These are phyloP conservation scores for Selenicereus undatus DNA, from an alignment of 148 eudicot genomes.

Conservation along the genomic window DNA sequence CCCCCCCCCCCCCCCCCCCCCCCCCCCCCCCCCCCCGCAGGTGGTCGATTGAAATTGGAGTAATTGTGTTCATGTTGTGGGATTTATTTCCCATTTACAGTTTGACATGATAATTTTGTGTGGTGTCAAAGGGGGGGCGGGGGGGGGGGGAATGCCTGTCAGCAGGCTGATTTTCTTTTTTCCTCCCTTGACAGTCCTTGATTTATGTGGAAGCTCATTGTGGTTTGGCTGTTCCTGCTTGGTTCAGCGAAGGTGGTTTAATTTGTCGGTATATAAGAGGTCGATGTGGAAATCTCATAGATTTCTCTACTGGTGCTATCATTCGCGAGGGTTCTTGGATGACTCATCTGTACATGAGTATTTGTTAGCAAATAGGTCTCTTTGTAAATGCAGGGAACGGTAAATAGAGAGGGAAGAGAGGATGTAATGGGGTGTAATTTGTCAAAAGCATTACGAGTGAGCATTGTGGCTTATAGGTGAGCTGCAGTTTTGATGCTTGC, in stretches of 20 bases:
- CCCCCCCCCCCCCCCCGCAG: too few relatives aligned
- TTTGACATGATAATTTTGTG: neutral
- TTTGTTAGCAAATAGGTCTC: conserved; percentile 5
- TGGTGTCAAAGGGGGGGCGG: neutral
- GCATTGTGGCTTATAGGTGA: conserved; percentile 39
- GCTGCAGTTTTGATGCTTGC: conserved; percentile 46
- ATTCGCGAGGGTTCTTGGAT: conserved; percentile 7
- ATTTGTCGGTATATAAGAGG: conserved; percentile 7
- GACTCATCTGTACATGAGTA: conserved; percentile 25
- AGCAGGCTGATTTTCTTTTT: neutral
- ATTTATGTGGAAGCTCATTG: conserved; percentile 9
- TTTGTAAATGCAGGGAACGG: conserved; percentile 29
- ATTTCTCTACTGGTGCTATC: conserved; percentile 6
- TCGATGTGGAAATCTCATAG: neutral
- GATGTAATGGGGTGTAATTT: conserved; percentile 37
- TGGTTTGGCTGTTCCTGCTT: neutral
- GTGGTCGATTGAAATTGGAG: too few relatives aligned
- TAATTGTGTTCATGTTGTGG: neutral
- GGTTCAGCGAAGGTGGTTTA: neutral
- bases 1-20: too few relatives aligned
- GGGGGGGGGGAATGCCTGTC: neutral
- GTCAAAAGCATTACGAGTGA: conserved; percentile 21
- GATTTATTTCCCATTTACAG: neutral
- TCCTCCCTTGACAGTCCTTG: conserved; percentile 11
- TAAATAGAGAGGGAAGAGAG: conserved; percentile 28